Percentiles rank a stretch among this genome's conserved stretches.
phyloP scores from a whole-genome alignment of 2,329 filamentous ascomycete species.

The Diaporthe velutina region DNA sequence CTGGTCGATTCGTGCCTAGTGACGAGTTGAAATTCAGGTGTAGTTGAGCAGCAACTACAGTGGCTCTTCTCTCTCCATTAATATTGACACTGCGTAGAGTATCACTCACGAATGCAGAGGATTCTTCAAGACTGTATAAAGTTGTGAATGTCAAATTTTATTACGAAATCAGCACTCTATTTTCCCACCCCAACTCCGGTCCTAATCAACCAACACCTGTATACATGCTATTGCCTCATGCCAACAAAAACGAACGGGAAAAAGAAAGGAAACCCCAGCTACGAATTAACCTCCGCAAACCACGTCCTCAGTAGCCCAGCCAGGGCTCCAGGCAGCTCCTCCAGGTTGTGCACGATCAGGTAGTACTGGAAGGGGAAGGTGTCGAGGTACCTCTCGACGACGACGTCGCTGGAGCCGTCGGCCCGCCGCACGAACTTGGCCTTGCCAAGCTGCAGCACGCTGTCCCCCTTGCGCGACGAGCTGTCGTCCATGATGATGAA shows the following conservation, averaged over 20 bases:
- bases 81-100: neutral
- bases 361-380: constrained; percentile 98
- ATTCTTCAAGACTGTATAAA: no score
- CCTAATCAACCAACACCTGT: neutral
- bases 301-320: constrained; percentile 92
- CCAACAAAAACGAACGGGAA: neutral
- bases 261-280: neutral
- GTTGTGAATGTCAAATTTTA: neutral
- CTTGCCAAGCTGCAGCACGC: constrained; percentile 89
- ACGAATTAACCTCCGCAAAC: constrained; percentile 80
- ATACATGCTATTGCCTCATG: neutral
- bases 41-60: no score
- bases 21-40: neutral
- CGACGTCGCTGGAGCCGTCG: constrained; percentile 73
- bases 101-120: no score
- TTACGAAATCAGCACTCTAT: neutral
- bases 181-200: constrained; percentile 25
- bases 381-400: constrained; percentile 92
- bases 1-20: neutral
- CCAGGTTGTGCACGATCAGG: constrained; percentile 90
- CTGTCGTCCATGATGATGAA: constrained; percentile 92
- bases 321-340: constrained; percentile 89
- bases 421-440: constrained; percentile 82
- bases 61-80: no score
- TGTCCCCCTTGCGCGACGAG: constrained; percentile 61